Evolutionary conservation across 805 yeast genomes (phyloP).

Genomic region (Maudiozyma bulderi): DNA sequence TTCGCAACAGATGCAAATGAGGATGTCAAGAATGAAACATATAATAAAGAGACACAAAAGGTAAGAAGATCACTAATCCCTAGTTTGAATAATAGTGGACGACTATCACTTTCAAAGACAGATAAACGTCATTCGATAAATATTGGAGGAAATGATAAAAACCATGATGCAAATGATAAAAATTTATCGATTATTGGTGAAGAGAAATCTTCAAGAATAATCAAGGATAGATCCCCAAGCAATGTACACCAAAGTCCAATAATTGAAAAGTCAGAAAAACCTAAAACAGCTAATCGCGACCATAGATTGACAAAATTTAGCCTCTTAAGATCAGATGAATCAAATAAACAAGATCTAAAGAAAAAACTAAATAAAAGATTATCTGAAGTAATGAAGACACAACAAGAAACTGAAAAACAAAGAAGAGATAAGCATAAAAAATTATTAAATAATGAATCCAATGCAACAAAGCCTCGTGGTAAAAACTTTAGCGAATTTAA

Average conservation of each 20-base stretch:
- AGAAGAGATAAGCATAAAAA: slow-evolving; percentile 22
- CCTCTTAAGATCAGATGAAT: slow-evolving; percentile 16
- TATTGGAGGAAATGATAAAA: not conserved
- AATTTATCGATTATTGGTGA: not conserved
- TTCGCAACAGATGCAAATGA: slow-evolving; percentile 10
- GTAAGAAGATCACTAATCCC: slow-evolving; percentile 7
- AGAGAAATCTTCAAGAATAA: not conserved
- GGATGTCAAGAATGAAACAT: no score
- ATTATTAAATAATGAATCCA: slow-evolving; percentile 22
- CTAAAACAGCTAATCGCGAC: slow-evolving; percentile 3
- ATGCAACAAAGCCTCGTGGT: slow-evolving; percentile 10
- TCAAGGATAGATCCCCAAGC: not conserved
- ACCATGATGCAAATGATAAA: not conserved
- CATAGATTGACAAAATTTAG: slow-evolving; percentile 26
- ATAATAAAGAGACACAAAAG: not conserved
- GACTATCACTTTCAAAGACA: not conserved
- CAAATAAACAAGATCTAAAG: slow-evolving; percentile 21
- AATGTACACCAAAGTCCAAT: not conserved
- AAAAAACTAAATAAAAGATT: slow-evolving; percentile 23
- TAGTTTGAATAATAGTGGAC: not conserved
- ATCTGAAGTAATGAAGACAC: slow-evolving; percentile 26
- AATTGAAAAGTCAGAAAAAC: not conserved
- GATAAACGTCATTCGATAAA: not conserved
- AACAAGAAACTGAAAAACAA: slow-evolving; percentile 22
- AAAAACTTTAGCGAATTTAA: slow-evolving; percentile 7